Base-by-base conservation (phyloP, 345 rosid species). In the Bruguiera sexangula region DNA sequence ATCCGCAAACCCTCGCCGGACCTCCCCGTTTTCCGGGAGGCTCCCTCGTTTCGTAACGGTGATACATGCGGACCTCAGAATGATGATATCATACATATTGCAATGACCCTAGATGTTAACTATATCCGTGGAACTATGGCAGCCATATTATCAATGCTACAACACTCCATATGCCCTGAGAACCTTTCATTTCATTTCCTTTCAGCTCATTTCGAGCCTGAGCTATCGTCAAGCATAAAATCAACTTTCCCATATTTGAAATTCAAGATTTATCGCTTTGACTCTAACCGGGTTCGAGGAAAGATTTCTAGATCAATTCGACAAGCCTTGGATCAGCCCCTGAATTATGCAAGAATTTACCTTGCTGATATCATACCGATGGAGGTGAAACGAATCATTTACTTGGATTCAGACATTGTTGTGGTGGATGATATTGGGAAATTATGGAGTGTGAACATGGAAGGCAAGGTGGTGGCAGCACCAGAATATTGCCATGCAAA, bases 71-170 rank as follows among this genome's bases (percentile, higher is more conserved):
- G 78, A 0, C 70, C 70, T 1, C 24, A 2, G 4, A 71, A 78
- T 26, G 68, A 50, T 46, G 80, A 85, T 56, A 34, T 7, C 15
- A 82, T 88, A 5, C 96, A 87, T 27, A 72, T 84, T 0, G 85
- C 89, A 2, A 87, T 87, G 92, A 85, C 92, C 21, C 85, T 89
- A 0, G 92, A 89, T 57, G 77, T 80, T n/a, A 87, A 89, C 70
- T 89, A 87, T 60, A 83, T 89, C 24, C 80, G 92, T 19, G 92
- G 92, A 3, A 89, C 96, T 59, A 85, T 87, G 87, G 90, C 90
- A 0, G 92, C 96, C 1, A 79, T 84, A 24, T 77, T 87, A 60
- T 87, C 89, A 30, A 75, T 85, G 76, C 73, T 89, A 19, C 87
- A 83, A 36, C 89, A 87, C 72, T 81, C 90, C 0, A 79, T 82